Evolutionary conservation across 2,329 filamentous ascomycete genomes (phyloP).

Genomic region (Cryphonectria parasitica): DNA sequence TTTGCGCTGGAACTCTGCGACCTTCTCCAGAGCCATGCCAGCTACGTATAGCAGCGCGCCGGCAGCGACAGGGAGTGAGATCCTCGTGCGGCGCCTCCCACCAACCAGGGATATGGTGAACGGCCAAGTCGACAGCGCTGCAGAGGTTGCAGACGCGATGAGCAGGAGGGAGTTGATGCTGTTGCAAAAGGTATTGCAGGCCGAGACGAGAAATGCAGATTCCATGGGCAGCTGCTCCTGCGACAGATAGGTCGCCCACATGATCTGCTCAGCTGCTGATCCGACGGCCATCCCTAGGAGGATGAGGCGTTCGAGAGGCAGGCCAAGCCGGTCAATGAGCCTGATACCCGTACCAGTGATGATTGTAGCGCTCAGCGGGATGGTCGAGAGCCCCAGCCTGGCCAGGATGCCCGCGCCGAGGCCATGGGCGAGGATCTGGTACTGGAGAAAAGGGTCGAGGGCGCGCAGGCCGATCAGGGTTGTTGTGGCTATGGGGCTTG

Average conservation of each 20-base stretch:
- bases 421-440: slow-evolving; percentile 39
- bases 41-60: slow-evolving; percentile 53
- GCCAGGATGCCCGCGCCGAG: slow-evolving; percentile 51
- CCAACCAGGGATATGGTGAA: slow-evolving; percentile 34
- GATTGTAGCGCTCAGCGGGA: slow-evolving; percentile 46
- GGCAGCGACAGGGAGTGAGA: slow-evolving; percentile 45
- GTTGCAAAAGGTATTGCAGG: slow-evolving; percentile 61
- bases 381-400: slow-evolving; percentile 47
- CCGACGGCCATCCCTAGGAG: slow-evolving; percentile 58
- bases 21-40: slow-evolving; percentile 58
- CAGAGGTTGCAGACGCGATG: slow-evolving; percentile 51
- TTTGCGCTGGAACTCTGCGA: slow-evolving; percentile 47
- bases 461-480: slow-evolving; percentile 46
- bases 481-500: slow-evolving; percentile 38
- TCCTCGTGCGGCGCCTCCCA: slow-evolving; percentile 37
- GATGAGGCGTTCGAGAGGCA: slow-evolving; percentile 55
- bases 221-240: slow-evolving; percentile 52
- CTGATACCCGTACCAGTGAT: slow-evolving; percentile 36
- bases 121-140: slow-evolving; percentile 33
- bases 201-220: slow-evolving; percentile 47
- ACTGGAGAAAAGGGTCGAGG: slow-evolving; percentile 41
- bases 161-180: slow-evolving; percentile 59
- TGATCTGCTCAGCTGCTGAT: slow-evolving; percentile 58
- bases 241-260: slow-evolving; percentile 42
- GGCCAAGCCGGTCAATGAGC: slow-evolving; percentile 40